phyloP scores from a whole-genome alignment of 2,329 filamentous ascomycete genomes.

The Pezicula neosporulosa region DNA sequence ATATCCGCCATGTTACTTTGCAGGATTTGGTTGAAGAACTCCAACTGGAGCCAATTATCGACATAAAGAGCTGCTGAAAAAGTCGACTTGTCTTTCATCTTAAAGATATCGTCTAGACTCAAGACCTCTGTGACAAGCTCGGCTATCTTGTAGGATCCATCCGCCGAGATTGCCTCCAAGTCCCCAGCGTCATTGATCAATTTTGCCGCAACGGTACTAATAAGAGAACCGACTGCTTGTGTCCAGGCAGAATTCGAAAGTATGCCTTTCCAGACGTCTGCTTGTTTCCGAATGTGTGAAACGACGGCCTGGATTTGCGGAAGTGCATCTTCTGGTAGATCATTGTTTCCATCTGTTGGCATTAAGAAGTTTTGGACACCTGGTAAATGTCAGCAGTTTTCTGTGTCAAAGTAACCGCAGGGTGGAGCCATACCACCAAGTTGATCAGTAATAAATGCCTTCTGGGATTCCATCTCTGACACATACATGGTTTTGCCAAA shows the following conservation, averaged over 20 bases:
- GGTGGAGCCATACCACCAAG: slow-evolving; percentile 43
- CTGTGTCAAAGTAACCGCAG: background rate
- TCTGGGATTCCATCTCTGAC: slow-evolving; percentile 57
- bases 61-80: slow-evolving; percentile 59
- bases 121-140: slow-evolving; percentile 57
- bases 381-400: slow-evolving; percentile 14
- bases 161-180: slow-evolving; percentile 54
- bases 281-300: slow-evolving; percentile 48
- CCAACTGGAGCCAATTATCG: slow-evolving; percentile 58
- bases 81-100: slow-evolving; percentile 29
- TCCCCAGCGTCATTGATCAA: slow-evolving; percentile 58
- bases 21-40: slow-evolving; percentile 61
- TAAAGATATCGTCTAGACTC: slow-evolving; percentile 57
- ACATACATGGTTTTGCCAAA: slow-evolving; percentile 61
- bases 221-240: slow-evolving; percentile 58
- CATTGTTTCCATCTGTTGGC: slow-evolving; percentile 32
- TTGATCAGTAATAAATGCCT: slow-evolving; percentile 58
- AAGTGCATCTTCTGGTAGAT: slow-evolving; percentile 38
- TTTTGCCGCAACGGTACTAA: slow-evolving; percentile 56
- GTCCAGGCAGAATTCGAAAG: slow-evolving; percentile 59
- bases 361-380: slow-evolving; percentile 57
- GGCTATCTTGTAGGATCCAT: slow-evolving; percentile 59
- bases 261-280: slow-evolving; percentile 53
- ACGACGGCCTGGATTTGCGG: slow-evolving; percentile 51
- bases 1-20: slow-evolving; percentile 65